A percentile compares a stretch with the other conserved stretches of the same genome.
These are phyloP conservation scores for Diutina siamensis DNA, from an alignment of 1,139 yeast genomes.

Conservation along the genomic window DNA sequence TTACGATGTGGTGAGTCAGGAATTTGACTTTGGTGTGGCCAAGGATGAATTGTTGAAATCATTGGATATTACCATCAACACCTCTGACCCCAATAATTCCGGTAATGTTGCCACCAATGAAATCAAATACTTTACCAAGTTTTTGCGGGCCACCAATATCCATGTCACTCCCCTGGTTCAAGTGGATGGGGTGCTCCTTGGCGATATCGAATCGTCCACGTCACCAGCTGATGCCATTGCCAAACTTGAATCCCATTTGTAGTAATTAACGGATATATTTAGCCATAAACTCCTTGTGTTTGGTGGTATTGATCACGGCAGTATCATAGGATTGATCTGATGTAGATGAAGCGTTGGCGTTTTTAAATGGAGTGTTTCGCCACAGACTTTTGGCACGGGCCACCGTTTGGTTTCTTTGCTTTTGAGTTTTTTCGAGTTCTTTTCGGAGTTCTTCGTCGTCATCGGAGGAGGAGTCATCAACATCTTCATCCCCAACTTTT, in stretches of 20 bases:
- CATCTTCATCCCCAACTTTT: neutral
- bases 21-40: conserved; percentile 24
- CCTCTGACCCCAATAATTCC: conserved; percentile 28
- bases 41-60: conserved; percentile 25
- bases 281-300: neutral
- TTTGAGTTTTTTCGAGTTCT: neutral
- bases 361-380: neutral
- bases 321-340: too few species aligned
- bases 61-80: conserved; percentile 18
- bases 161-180: conserved; percentile 81
- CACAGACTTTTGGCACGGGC: neutral
- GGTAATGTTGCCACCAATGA: conserved; percentile 55
- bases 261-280: neutral
- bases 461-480: neutral
- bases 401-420: neutral
- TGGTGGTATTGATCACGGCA: neutral
- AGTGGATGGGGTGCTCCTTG: conserved; percentile 39
- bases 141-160: conserved; percentile 65
- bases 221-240: neutral
- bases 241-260: neutral
- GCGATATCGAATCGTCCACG: conserved; percentile 2
- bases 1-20: conserved; percentile 35
- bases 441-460: neutral
- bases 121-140: conserved; percentile 61
- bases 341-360: too few species aligned